phyloP scores from a whole-genome alignment of 192 early-diverging fungal genomes.

The Entomortierella chlamydospora region DNA sequence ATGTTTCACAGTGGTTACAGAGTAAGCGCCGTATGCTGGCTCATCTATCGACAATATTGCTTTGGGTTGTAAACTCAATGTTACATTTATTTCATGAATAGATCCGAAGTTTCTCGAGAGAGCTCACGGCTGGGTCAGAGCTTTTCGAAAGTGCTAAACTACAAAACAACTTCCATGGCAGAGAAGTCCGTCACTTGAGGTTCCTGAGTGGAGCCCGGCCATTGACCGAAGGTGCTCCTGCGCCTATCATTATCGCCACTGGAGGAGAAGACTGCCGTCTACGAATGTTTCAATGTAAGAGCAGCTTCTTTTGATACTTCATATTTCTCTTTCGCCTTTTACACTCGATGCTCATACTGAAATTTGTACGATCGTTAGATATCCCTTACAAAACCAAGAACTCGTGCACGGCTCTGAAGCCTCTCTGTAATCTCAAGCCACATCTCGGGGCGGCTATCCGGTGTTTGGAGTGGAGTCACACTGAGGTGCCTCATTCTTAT shows the following conservation, averaged over 20 bases:
- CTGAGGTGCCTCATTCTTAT: slow-evolving; percentile 26
- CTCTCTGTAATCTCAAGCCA: slow-evolving; percentile 49
- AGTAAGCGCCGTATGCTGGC: no score
- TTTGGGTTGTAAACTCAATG: no score
- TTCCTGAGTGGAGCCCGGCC: slow-evolving; percentile 52
- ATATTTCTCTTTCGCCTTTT: no score
- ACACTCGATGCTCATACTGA: no score
- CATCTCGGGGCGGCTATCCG: slow-evolving; percentile 41
- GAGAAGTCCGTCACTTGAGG: slow-evolving; percentile 68
- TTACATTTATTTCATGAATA: slow-evolving; percentile 6
- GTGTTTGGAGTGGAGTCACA: slow-evolving; percentile 48
- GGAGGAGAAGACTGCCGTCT: slow-evolving; percentile 68
- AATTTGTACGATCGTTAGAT: slow-evolving; percentile 27
- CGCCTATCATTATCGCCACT: slow-evolving; percentile 64
- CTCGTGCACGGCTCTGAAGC: slow-evolving; percentile 33
- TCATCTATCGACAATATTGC: no score
- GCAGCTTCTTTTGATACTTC: no score
- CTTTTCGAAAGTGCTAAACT: slow-evolving; percentile 68
- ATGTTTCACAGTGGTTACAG: slow-evolving; percentile 69
- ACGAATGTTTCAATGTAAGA: slow-evolving; percentile 66
- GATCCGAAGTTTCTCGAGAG: slow-evolving; percentile 58
- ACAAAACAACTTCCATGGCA: slow-evolving; percentile 70
- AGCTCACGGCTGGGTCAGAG: slow-evolving; percentile 51
- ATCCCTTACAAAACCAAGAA: slow-evolving; percentile 56
- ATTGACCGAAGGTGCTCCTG: slow-evolving; percentile 8